Evolutionary conservation across 257 asterid genomes (phyloP).

Genomic region (Plectranthus barbatus): DNA sequence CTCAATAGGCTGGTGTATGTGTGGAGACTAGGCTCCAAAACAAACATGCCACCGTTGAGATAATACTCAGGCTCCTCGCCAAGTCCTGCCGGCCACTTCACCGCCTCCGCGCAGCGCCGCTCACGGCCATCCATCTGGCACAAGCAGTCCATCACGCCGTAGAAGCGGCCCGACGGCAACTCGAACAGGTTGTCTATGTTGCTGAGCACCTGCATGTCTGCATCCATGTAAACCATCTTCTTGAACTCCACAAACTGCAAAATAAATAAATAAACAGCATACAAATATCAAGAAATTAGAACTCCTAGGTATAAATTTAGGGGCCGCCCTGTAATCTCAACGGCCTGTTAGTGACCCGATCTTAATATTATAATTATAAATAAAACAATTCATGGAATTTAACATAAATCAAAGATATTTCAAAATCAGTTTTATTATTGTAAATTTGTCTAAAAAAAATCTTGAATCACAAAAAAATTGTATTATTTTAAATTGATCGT

Average conservation of each 20-base stretch:
- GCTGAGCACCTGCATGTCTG: slow-evolving; percentile 36
- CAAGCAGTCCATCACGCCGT: slow-evolving; percentile 42
- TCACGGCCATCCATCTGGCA: slow-evolving; percentile 29
- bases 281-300: too few species aligned
- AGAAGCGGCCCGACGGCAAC: slow-evolving; percentile 25
- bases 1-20: slow-evolving; percentile 27
- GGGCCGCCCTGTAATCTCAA: too few species aligned
- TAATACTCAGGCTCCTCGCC: slow-evolving; percentile 33
- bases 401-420: too few species aligned
- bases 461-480: too few species aligned
- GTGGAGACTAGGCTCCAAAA: slow-evolving; percentile 32
- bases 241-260: slow-evolving; percentile 44
- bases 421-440: too few species aligned
- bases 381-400: too few species aligned
- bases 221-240: slow-evolving; percentile 49
- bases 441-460: too few species aligned
- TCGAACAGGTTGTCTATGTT: slow-evolving; percentile 45
- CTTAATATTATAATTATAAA: too few species aligned
- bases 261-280: too few species aligned
- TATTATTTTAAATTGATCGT: too few species aligned
- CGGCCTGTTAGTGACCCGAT: too few species aligned
- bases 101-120: slow-evolving; percentile 20
- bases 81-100: slow-evolving; percentile 32
- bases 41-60: slow-evolving; percentile 40
- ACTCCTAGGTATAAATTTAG: too few species aligned